A percentile compares a stretch with the other conserved stretches of the same genome.
Conservation (phyloP, 2,329 filamentous ascomycete species). For the Anthostomella pinea region DNA sequence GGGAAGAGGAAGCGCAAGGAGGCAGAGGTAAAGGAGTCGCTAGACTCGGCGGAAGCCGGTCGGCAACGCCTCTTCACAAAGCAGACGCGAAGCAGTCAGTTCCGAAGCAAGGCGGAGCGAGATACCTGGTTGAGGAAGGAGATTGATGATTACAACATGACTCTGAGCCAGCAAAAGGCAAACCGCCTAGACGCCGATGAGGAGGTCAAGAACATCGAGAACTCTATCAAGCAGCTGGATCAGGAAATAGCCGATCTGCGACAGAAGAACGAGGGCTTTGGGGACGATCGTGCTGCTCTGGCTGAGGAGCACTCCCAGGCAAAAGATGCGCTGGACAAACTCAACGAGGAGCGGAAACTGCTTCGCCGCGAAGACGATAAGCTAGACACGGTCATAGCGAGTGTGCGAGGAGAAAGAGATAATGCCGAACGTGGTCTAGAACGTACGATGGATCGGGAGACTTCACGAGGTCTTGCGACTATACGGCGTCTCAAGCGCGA, state of each 20-base stretch:
- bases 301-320: constrained; percentile 72
- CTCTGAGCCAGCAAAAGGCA: constrained; percentile 76
- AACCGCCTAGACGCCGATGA: constrained; percentile 82
- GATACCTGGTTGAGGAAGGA: constrained; percentile 79
- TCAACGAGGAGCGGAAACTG: constrained; percentile 83
- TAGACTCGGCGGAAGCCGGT: constrained; percentile 73
- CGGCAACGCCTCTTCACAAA: constrained; percentile 84
- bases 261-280: constrained; percentile 73
- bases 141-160: constrained; percentile 74
- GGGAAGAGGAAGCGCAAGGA: constrained; percentile 72
- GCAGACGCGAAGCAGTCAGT: constrained; percentile 83
- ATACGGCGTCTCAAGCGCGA: constrained; percentile 80
- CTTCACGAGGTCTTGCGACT: constrained; percentile 80
- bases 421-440: constrained; percentile 74
- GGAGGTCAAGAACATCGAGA: constrained; percentile 71
- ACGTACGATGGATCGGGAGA: constrained; percentile 85
- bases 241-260: constrained; percentile 68
- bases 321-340: constrained; percentile 72
- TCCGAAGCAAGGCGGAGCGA: constrained; percentile 82
- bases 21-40: constrained; percentile 62
- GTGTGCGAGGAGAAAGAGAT: constrained; percentile 72
- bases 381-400: constrained; percentile 72
- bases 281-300: constrained; percentile 68
- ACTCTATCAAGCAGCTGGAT: constrained; percentile 69
- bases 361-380: constrained; percentile 88